Base-by-base conservation (phyloP, 805 yeast species). In the Naumovozyma castellii region DNA sequence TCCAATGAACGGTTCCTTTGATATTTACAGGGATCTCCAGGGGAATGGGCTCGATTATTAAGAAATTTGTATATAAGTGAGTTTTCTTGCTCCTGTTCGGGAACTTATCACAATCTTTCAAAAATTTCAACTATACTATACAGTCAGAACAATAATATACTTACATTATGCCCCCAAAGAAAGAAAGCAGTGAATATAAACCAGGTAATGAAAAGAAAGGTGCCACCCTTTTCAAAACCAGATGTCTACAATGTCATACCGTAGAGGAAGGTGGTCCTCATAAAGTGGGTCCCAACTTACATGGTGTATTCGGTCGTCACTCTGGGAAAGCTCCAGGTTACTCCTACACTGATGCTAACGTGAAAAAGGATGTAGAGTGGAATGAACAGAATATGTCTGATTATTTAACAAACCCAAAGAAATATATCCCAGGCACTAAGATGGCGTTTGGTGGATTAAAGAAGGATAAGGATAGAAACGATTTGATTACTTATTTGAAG, bases 391-490 rank as follows among this genome's bases (percentile, higher is more conserved):
- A 86, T 67, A 77, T 92, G 83, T 75, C 82, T 57, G 95, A 84
- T 68, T 92, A 92, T 82, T 79, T 92, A 70, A 94, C 84, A 72
- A 92, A 92, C 84, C 98, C 98, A 74, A 92, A 92, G 94, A 92
- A 92, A 76, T 92, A 87, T 77, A 87, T 92, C 57, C 98, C 98
- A 66, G 98, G 98, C 70, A 92, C 97, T 75, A 92, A 92, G 84
- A 92, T 92, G 98, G 97, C 98, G 52, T 92, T 90, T 61, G 98
- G 96, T 73, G 98, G 98, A 75, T 79, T 92, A 71, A 92, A 92
- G 88, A 92, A 92, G 79, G 81, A 87, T 52, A 90, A 87, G 82
- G 98, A 92, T 77, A 86, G 97, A 81, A 84, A 85, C 73, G 97
- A 92, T 68, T 73, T 92, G 68, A 71, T 90, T 62, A 78, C 97